Conservation (phyloP, 192 early-diverging fungal species). For the Globomyces pollinis-pini region DNA sequence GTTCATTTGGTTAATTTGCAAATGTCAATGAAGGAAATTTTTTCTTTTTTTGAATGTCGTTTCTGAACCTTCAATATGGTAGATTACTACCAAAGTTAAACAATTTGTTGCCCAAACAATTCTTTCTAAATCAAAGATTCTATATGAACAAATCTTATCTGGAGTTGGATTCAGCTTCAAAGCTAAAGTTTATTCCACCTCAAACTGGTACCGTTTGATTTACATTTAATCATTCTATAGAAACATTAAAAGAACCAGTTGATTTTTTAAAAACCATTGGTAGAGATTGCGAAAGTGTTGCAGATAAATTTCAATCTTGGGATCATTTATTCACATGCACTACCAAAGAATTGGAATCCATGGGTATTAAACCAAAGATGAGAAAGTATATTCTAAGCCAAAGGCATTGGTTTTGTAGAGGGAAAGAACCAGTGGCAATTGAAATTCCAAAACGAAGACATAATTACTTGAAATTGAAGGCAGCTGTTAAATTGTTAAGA, state of each 20-base stretch:
- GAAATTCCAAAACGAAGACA: constrained; percentile 29
- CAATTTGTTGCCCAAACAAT: no score
- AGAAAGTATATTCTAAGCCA: constrained; percentile 37
- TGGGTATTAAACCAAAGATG: constrained; percentile 32
- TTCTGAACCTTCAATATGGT: no score
- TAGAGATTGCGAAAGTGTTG: constrained; percentile 21
- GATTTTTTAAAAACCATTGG: constrained; percentile 39
- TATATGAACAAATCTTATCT: no score
- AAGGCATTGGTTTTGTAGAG: constrained; percentile 36
- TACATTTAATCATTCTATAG: background rate
- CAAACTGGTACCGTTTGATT: background rate
- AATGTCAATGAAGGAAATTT: no score
- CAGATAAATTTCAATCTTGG: constrained; percentile 41
- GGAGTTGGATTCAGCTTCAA: background rate
- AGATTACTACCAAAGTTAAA: no score
- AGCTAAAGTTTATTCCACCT: constrained; percentile 1
- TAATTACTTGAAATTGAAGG: constrained; percentile 32
- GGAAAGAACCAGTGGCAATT: background rate
- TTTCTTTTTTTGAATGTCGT: no score
- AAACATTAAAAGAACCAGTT: background rate
- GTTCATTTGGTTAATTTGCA: no score
- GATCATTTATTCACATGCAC: constrained; percentile 37
- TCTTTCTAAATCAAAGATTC: no score
- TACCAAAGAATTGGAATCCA: constrained; percentile 26
- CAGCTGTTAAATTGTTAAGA: constrained; percentile 23